Percentiles rank a stretch among this genome's conserved stretches.
phyloP scores from a whole-genome alignment of 2,329 filamentous ascomycete genomes.

The Aspergillus hiratsukae region DNA sequence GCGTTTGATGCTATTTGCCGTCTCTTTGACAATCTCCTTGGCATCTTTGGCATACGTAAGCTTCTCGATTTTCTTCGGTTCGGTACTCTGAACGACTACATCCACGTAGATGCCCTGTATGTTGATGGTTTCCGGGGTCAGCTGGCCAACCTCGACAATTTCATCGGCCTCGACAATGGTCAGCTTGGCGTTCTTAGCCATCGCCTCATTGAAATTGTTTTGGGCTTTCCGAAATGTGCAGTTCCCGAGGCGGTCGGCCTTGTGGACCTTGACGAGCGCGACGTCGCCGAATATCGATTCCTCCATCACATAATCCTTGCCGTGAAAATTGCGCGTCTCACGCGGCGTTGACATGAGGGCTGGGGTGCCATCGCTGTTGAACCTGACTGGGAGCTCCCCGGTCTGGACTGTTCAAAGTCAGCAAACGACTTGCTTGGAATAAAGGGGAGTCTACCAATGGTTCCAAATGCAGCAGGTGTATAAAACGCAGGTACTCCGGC shows the following conservation, averaged over 20 bases:
- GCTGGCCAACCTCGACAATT: slow-evolving; percentile 69
- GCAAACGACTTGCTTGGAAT: slow-evolving; percentile 33
- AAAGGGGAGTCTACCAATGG: slow-evolving; percentile 46
- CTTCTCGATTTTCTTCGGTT: slow-evolving; percentile 72
- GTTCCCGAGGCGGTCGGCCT: slow-evolving; percentile 73
- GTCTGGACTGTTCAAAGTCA: slow-evolving; percentile 39
- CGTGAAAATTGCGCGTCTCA: slow-evolving; percentile 69
- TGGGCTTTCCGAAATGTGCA: slow-evolving; percentile 73
- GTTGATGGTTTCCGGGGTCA: slow-evolving; percentile 69
- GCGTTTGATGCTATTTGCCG: slow-evolving; percentile 64
- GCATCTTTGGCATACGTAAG: slow-evolving; percentile 68
- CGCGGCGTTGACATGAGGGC: slow-evolving; percentile 61
- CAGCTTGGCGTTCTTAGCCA: slow-evolving; percentile 74
- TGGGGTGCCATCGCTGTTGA: slow-evolving; percentile 72
- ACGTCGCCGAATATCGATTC: slow-evolving; percentile 71
- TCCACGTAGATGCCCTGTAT: slow-evolving; percentile 83
- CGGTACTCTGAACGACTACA: slow-evolving; percentile 69
- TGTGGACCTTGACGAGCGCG: slow-evolving; percentile 71
- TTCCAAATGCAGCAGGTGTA: slow-evolving; percentile 74
- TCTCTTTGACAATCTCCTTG: slow-evolving; percentile 40
- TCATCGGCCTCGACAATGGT: slow-evolving; percentile 83
- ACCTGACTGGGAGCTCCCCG: slow-evolving; percentile 60
- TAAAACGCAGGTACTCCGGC: slow-evolving; percentile 86
- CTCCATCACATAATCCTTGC: slow-evolving; percentile 71
- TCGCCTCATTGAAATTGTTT: slow-evolving; percentile 68